Conservation (phyloP, 305 asterid genomes). For the Striga hermonthica region DNA sequence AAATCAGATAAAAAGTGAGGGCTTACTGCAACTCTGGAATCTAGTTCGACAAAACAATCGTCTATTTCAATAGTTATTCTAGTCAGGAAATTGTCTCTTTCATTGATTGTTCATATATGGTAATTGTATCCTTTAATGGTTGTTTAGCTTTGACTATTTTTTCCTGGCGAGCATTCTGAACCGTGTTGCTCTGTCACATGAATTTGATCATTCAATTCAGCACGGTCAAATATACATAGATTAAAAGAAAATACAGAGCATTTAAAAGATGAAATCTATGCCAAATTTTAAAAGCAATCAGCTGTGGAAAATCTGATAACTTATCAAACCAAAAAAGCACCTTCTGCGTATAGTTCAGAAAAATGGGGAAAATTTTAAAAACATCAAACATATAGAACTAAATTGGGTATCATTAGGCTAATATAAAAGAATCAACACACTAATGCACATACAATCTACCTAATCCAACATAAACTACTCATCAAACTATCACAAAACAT, state of each 20-base stretch:
- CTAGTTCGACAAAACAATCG: conserved; percentile 20
- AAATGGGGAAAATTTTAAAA: no score
- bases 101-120: conserved; percentile 28
- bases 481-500: no score
- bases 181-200: conserved; percentile 40
- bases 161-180: conserved; percentile 42
- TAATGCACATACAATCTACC: neutral
- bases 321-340: conserved; percentile 5
- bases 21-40: conserved; percentile 53
- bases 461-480: neutral
- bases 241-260: no score
- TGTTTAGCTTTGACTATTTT: neutral
- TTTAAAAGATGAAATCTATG: neutral
- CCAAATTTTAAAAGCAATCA: neutral
- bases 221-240: neutral
- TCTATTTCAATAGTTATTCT: no score
- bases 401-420: no score
- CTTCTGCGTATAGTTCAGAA: no score
- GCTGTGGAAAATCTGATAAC: neutral
- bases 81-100: conserved; percentile 20
- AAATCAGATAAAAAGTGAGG: conserved; percentile 16
- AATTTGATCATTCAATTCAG: conserved; percentile 19
- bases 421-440: no score
- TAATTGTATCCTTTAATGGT: no score
- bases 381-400: no score